Evolutionary conservation across 805 yeast species (phyloP), one percentile per base, ranked within the genome.

Genomic region (Teunomyces gatunensis): DNA sequence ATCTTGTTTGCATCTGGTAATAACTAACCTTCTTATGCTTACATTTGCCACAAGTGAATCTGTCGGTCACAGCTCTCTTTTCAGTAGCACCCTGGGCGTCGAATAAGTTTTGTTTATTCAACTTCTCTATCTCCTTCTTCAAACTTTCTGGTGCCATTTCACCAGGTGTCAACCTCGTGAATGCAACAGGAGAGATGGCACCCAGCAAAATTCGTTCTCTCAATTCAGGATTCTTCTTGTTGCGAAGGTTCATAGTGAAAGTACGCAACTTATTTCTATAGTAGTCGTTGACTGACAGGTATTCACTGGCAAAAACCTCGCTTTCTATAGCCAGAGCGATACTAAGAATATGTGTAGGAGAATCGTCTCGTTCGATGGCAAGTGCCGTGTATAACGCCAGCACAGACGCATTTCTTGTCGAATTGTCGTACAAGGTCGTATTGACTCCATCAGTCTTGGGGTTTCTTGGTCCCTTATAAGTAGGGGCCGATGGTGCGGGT

Each of bases 51-150:
- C 99, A 94, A 1, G 96, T 86, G 67, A 94, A 94, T 67, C 98
- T 78, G 67, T 92, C 98, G 6, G 99, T 94, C 33, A 89, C 90
- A 1, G 98, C 96, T 58, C 97, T 80, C 74, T 90, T 89, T 59
- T 92, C 94, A 5, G 89, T 90, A 5, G 99, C 98, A 58, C 97
- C 97, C 69, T 89, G 97, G 2, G 99, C 99, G 63, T 92, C 96
- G 68, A 87, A 92, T 63, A 94, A 74, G 67, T 94, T 94, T 67
- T 89, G 87, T 64, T 87, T 85, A 60, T 88, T 89, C 57, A 94
- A 78, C 59, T 86, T 83, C 59, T 89, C 95, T 55, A 91, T 77
- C 64, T 91, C 94, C 65, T 85, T 79, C 67, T 87, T 89, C 57
- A 94, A 78, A 29, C 89, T 83, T 60, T 88, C 97, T 3, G 97